Base-by-base conservation (phyloP, 73 alveolate species). In the Uronychia setigera region DNA sequence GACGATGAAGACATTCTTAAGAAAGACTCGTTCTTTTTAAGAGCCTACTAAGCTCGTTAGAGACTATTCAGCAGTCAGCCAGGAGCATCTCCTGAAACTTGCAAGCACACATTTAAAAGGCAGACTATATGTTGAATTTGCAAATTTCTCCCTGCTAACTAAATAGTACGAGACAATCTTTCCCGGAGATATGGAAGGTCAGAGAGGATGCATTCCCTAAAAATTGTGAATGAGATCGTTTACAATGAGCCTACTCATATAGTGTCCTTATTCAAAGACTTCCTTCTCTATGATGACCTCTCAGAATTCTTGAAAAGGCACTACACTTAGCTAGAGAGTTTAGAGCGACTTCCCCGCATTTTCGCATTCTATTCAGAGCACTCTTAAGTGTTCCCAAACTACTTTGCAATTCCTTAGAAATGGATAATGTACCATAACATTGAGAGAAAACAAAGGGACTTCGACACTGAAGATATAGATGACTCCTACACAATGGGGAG, bases 211-310 rank as follows among this genome's bases (percentile, higher is more conserved):
- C 67, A 94, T 80, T 80, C 82, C 31, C 59, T 34, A 0, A 83
- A 75, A 33, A 26, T 74, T 1, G 80, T 74, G 26, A 34, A 83
- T 32, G 89, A 83, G 34, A 67, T 83, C 31, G 58, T 83, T 32
- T 83, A 74, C 78, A 83, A 83, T 35, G 84, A 83, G 78, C 29
- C n/a, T 60, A 34, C 33, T 60, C 82, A 33, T 28, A 33, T 83
- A 31, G 83, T 75, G 30, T 32, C 89, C 1, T 35, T 83, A 29
- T 83, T 83, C 78, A 83, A 83, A 32, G 89, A 83, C 78, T 83
- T 26, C 32, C 59, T 83, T 26, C 31, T 83, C 32, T 46, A 30
- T 1, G 89, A 83, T 35, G 89, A 83, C 35, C 32, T 83, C 80
- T 34, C 78, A 25, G 89, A 83, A 35, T 83, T 83, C 76, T 33